Evolutionary conservation across 345 rosid genomes (phyloP).

Genomic region (Luvunga scandens): DNA sequence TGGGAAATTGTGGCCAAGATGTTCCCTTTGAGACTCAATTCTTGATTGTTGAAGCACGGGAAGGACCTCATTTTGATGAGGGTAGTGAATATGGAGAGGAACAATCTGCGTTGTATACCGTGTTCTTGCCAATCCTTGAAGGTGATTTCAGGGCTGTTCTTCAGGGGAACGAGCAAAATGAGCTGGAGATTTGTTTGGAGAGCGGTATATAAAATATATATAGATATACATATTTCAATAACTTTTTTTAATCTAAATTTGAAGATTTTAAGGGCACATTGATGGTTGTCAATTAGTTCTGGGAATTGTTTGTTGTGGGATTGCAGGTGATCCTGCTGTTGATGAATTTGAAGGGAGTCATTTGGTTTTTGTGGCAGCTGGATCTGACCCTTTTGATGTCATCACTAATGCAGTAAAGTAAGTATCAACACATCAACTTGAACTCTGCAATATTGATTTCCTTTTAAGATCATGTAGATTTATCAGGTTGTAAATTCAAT

Average conservation of each 20-base stretch:
- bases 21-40: conserved; percentile 71
- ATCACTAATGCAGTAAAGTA: conserved; percentile 60
- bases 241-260: background rate
- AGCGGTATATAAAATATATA: conserved; percentile 36
- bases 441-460: too few relatives aligned
- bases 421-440: conserved; percentile 7
- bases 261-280: background rate
- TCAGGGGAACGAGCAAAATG: conserved; percentile 55
- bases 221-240: too few relatives aligned
- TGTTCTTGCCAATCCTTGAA: conserved; percentile 59
- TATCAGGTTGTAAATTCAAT: conserved; percentile 6
- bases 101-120: conserved; percentile 36
- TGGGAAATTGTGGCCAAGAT: conserved; percentile 53
- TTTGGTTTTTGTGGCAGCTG: conserved; percentile 58
- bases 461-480: background rate
- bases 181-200: conserved; percentile 66
- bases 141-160: conserved; percentile 72
- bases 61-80: conserved; percentile 39
- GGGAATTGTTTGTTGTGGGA: background rate
- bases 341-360: conserved; percentile 55
- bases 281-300: conserved; percentile 6
- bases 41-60: conserved; percentile 45
- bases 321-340: conserved; percentile 60
- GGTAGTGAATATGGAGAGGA: conserved; percentile 18
- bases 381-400: conserved; percentile 58